Base-by-base conservation (phyloP, 805 yeast species). In the Lachancea sp. region DNA sequence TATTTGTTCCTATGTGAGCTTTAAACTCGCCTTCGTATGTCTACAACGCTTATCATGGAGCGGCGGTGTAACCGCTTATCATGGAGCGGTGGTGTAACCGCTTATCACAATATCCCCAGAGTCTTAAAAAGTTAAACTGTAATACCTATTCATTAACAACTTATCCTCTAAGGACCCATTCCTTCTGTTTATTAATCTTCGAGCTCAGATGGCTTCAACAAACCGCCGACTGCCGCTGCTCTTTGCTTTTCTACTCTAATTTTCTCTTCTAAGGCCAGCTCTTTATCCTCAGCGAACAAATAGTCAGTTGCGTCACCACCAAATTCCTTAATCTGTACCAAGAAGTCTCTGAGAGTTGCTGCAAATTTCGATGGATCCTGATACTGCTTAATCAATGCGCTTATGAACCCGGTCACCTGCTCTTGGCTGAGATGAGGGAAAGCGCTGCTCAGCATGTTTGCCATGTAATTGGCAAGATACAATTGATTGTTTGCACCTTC, bases 291-390 rank as follows among this genome's bases (percentile, higher is more conserved):
- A 10, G 95, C 95, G 67, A 82, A 91, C 63, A 91, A 72, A 63
- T 93, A 93, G 63, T 90, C 97, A 18, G 96, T 88, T 46, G 95
- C 81, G 63, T 87, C 95, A 26, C 98, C 98, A 49, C 98, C 99
- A 60, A 77, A 79, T 68, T 91, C 95, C 68, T 89, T 90, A 65
- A 91, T 86, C 71, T 93, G 98, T 36, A 93, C 95, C 63, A 93
- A 75, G 78, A 93, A 93, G 68, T 93, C 99, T 67, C 98, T 82
- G 56, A 93, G 73, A 10, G 85, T 82, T 42, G 87, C 87, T 66
- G 80, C 82, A 72, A 93, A 93, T 61, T 79, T 84, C 50, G 66
- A 63, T 49, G 81, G 81, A 57, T 87, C 93, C 48, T 76, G 80
- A 60, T 87, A 87, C 44, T 82, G 81, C 13, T 77, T 66, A 32